Evolutionary conservation across 2,329 filamentous ascomycete species (phyloP).

Genomic region (Exserohilum turcica): DNA sequence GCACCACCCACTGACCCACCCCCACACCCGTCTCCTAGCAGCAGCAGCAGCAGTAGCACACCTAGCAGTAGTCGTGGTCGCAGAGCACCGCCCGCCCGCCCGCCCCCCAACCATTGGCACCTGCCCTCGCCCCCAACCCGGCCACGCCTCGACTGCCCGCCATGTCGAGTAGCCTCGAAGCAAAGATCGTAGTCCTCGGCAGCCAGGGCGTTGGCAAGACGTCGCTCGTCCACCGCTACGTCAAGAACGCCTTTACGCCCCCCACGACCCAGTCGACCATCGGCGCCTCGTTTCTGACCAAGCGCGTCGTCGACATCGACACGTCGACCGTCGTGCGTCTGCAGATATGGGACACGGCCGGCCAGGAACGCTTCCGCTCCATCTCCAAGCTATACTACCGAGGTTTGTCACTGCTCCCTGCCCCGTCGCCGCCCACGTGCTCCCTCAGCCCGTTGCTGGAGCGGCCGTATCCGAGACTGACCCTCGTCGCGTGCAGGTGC

Average conservation of each 20-base stretch:
- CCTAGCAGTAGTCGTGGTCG: too few species aligned
- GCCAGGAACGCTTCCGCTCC: constrained; percentile 91
- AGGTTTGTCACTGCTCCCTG: constrained; percentile 34
- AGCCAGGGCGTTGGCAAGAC: constrained; percentile 82
- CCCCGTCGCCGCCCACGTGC: neutral
- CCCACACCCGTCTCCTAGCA: constrained; percentile 5
- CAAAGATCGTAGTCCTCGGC: constrained; percentile 81
- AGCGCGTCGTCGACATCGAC: constrained; percentile 74
- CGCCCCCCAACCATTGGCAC: neutral
- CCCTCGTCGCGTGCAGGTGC: constrained; percentile 62
- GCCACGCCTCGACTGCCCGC: neutral
- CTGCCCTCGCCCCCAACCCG: neutral
- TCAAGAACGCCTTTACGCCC: constrained; percentile 72
- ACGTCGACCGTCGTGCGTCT: constrained; percentile 86
- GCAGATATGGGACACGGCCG: constrained; percentile 96
- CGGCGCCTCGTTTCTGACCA: constrained; percentile 64
- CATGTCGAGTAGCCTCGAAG: constrained; percentile 66
- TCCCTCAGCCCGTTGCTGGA: neutral
- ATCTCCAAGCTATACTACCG: constrained; percentile 97
- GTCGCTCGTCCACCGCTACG: constrained; percentile 75
- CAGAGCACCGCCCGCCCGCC: too few species aligned
- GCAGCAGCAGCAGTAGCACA: too few species aligned
- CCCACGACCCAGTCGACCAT: constrained; percentile 56
- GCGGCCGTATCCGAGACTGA: neutral
- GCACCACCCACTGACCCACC: constrained; percentile 17